A percentile compares a stretch with the other conserved stretches of the same genome.
phyloP scores from a whole-genome alignment of 139 green algal species.

The Picochlorum sp. region DNA sequence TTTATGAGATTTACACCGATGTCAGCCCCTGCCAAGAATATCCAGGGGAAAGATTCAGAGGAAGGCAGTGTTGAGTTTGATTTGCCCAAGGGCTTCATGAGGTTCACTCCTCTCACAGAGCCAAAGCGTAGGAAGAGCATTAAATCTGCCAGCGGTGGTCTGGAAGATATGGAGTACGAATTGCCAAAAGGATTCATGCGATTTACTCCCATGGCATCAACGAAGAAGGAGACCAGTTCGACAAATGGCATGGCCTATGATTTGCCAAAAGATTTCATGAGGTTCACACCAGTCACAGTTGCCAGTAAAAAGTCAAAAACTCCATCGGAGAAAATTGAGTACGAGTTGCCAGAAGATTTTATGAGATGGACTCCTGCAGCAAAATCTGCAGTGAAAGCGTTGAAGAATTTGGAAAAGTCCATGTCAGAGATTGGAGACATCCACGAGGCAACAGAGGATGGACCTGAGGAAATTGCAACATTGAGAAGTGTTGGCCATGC shows the following conservation, averaged over 20 bases:
- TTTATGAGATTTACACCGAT: slow-evolving; percentile 8
- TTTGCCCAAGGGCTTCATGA: slow-evolving; percentile 17
- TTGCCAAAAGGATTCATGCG: background rate
- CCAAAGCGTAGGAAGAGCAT: background rate
- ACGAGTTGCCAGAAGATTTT: slow-evolving; percentile 23
- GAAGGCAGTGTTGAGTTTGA: slow-evolving; percentile 21
- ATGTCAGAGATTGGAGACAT: background rate
- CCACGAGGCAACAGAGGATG: slow-evolving; percentile 1
- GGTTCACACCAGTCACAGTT: slow-evolving; percentile 14
- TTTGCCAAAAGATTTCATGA: background rate
- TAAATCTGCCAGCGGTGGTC: background rate
- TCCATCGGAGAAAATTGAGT: slow-evolving; percentile 9
- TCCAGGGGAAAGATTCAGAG: background rate
- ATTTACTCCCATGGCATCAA: background rate
- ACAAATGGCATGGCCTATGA: slow-evolving; percentile 1
- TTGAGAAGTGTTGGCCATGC: slow-evolving; percentile 3
- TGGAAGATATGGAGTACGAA: background rate
- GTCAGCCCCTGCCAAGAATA: background rate
- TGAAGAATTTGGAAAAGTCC: background rate
- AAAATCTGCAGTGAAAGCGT: too few species aligned
- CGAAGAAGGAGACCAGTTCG: background rate
- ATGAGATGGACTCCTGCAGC: slow-evolving; percentile 1
- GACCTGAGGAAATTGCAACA: background rate
- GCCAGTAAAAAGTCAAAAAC: slow-evolving; percentile 8
- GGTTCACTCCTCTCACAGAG: slow-evolving; percentile 4